phyloP scores from a whole-genome alignment of 2,329 filamentous ascomycete species.

The Beauveria scarabaeidicola region DNA sequence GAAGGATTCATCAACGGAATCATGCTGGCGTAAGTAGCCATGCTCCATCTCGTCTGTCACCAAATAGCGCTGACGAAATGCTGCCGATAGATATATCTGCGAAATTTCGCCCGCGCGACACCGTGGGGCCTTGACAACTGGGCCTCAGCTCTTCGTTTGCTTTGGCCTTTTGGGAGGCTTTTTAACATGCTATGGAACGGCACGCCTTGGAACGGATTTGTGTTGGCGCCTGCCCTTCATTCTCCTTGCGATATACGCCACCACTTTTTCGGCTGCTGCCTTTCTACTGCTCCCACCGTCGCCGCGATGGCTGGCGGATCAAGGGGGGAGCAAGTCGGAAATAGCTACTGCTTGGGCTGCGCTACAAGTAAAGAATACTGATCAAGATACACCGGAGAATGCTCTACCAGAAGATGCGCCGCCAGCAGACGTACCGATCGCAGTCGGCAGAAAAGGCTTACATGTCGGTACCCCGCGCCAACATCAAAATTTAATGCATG shows the following conservation, averaged over 20 bases:
- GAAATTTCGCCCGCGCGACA: constrained; percentile 47
- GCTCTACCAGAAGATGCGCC: too few relatives aligned
- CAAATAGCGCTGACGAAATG: not conserved
- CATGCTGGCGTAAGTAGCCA: constrained; percentile 47
- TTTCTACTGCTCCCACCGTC: constrained; percentile 43
- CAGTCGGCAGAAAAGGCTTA: not conserved
- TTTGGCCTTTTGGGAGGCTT: constrained; percentile 46
- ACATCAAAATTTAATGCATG: too few relatives aligned
- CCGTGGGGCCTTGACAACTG: constrained; percentile 41
- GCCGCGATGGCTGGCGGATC: constrained; percentile 46
- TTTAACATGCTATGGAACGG: constrained; percentile 51
- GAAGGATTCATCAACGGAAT: constrained; percentile 35
- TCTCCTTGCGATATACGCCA: constrained; percentile 31
- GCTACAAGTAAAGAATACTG: constrained; percentile 34
- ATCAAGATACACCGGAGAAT: constrained; percentile 38
- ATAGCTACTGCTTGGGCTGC: constrained; percentile 30
- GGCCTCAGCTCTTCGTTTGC: constrained; percentile 44
- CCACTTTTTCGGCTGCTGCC: constrained; percentile 28
- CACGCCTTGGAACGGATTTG: constrained; percentile 34
- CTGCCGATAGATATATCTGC: constrained; percentile 41
- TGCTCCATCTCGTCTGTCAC: too few relatives aligned
- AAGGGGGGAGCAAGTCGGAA: constrained; percentile 39
- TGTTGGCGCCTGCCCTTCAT: constrained; percentile 51
- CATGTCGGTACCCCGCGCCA: not conserved
- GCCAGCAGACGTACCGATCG: not conserved